Evolutionary conservation across 73 alveolate genomes (phyloP).

Genomic region (Blepharisma japonicum): DNA sequence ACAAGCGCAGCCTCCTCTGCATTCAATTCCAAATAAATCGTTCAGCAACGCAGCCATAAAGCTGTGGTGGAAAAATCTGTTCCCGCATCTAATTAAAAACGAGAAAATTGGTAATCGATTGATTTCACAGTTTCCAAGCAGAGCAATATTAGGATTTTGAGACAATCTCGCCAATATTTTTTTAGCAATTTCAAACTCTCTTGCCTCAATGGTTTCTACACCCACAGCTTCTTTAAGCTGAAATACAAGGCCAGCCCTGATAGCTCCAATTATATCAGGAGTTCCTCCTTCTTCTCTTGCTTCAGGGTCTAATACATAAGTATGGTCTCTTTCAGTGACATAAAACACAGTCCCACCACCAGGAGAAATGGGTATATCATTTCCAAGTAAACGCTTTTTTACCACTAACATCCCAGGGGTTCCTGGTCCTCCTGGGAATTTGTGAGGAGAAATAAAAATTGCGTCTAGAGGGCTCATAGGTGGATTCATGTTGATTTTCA

Average conservation of each 20-base stretch:
- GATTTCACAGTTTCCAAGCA: conserved; percentile 63
- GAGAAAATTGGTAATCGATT: conserved; percentile 67
- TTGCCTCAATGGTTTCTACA: conserved; percentile 49
- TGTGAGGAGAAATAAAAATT: conserved; percentile 85
- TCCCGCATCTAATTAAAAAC: conserved; percentile 63
- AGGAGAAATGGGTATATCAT: conserved; percentile 78
- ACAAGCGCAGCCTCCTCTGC: conserved; percentile 93
- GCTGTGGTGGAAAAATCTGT: conserved; percentile 74
- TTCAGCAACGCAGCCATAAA: conserved; percentile 81
- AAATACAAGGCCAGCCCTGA: conserved; percentile 83
- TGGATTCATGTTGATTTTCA: conserved; percentile 71
- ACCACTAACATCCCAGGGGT: conserved; percentile 83
- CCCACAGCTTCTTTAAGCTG: conserved; percentile 61
- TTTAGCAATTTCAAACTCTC: conserved; percentile 59
- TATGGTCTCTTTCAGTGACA: conserved; percentile 74
- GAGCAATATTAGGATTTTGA: conserved; percentile 55
- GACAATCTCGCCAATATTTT: conserved; percentile 36
- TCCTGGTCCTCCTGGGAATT: conserved; percentile 89
- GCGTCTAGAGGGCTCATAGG: conserved; percentile 59
- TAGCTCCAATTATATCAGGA: conserved; percentile 88
- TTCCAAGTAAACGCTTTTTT: conserved; percentile 63
- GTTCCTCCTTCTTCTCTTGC: conserved; percentile 98
- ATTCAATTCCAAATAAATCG: conserved; percentile 88
- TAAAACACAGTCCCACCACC: conserved; percentile 97
- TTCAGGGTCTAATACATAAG: conserved; percentile 50